Conservation (phyloP, 345 rosid species). For the Clausena lansium region DNA sequence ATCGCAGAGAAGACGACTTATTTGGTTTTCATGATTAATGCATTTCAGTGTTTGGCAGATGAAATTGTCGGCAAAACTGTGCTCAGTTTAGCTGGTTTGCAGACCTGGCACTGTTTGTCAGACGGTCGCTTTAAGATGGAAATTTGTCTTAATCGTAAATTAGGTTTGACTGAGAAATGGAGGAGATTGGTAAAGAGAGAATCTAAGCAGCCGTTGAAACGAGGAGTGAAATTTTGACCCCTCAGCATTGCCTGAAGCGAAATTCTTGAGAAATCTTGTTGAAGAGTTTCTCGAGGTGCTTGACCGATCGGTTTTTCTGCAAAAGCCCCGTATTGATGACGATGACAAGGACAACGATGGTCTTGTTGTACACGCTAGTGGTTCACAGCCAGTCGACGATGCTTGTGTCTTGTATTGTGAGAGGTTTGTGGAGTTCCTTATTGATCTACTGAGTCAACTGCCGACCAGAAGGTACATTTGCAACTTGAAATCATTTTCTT, state of each 20-base stretch:
- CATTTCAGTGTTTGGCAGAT: slow-evolving; percentile 99
- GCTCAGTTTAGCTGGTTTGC: slow-evolving; percentile 74
- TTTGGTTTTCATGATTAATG: slow-evolving; percentile 93
- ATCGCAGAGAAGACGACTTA: slow-evolving; percentile 91
- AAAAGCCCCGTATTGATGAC: slow-evolving; percentile 11
- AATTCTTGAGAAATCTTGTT: slow-evolving; percentile 77
- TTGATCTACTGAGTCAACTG: slow-evolving; percentile 92
- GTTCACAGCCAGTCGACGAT: slow-evolving; percentile 53
- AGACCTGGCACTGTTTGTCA: slow-evolving; percentile 87
- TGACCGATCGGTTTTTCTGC: slow-evolving; percentile 60
- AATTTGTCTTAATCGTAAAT: slow-evolving; percentile 58
- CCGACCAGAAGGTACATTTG: slow-evolving; percentile 87
- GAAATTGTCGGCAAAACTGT: slow-evolving; percentile 82
- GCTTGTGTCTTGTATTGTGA: slow-evolving; percentile 85
- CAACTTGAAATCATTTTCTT: not conserved
- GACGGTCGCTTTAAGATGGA: slow-evolving; percentile 99
- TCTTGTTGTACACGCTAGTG: slow-evolving; percentile 27
- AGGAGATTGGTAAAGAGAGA: slow-evolving; percentile 74
- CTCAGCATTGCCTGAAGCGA: slow-evolving; percentile 57
- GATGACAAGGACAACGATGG: slow-evolving; percentile 21
- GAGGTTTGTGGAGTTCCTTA: slow-evolving; percentile 96
- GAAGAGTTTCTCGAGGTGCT: slow-evolving; percentile 95
- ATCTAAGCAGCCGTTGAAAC: slow-evolving; percentile 61
- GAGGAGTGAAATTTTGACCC: slow-evolving; percentile 56
- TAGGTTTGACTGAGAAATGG: slow-evolving; percentile 86